These are phyloP conservation scores for Diaporthe sp. DNA, from an alignment of 2,329 filamentous ascomycete genomes.

Conservation along the genomic window DNA sequence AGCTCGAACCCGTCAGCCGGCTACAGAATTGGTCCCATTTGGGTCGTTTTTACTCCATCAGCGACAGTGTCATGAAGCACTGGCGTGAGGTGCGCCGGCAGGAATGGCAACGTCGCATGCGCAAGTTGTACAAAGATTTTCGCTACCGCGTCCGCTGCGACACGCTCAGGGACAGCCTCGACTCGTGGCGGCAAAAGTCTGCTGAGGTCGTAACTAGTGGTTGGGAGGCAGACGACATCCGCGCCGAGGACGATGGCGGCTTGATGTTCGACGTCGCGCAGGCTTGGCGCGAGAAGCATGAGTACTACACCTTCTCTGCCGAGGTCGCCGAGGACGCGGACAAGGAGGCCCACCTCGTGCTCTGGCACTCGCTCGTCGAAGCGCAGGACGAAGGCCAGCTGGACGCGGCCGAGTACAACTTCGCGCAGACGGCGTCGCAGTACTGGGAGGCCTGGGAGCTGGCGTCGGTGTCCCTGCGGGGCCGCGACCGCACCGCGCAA, in stretches of 20 bases:
- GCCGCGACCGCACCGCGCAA: constrained; percentile 42
- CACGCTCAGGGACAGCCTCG: constrained; percentile 42
- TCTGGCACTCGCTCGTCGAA: constrained; percentile 43
- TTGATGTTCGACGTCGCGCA: constrained; percentile 43
- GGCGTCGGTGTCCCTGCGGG: constrained; percentile 42
- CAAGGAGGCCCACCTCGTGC: constrained; percentile 43
- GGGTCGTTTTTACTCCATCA: constrained; percentile 26
- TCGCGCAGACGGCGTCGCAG: constrained; percentile 40
- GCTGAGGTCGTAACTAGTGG: constrained; percentile 41
- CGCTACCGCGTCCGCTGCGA: constrained; percentile 44
- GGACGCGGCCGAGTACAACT: constrained; percentile 45
- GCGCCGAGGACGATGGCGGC: constrained; percentile 43
- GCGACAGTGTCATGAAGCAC: constrained; percentile 35
- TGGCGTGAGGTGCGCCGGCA: constrained; percentile 36
- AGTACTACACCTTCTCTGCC: constrained; percentile 39
- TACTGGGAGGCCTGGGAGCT: constrained; percentile 46
- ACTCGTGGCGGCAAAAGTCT: constrained; percentile 43
- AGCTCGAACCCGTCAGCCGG: constrained; percentile 27
- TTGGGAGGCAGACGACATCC: constrained; percentile 43
- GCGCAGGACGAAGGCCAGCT: constrained; percentile 41
- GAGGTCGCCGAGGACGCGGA: constrained; percentile 46
- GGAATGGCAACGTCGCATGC: constrained; percentile 43
- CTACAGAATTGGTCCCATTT: constrained; percentile 34
- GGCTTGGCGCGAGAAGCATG: constrained; percentile 42
- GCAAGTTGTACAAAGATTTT: constrained; percentile 43